phyloP scores from a whole-genome alignment of 2,329 filamentous ascomycete genomes.

The Cucurbitaria berberidis region DNA sequence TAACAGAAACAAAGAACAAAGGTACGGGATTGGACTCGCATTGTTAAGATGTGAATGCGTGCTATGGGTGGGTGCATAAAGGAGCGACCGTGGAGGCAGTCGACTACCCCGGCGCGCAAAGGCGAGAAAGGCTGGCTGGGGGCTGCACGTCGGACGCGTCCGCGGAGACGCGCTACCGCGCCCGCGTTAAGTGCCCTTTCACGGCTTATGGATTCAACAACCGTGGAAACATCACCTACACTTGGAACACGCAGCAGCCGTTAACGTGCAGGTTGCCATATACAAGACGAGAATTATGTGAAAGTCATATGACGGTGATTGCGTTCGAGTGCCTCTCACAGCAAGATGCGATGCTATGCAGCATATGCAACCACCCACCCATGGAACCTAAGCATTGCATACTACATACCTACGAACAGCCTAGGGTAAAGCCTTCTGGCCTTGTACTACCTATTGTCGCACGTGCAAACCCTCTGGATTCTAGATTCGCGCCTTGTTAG shows the following conservation, averaged over 20 bases:
- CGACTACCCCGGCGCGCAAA: constrained; percentile 12
- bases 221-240: background rate
- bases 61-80: constrained; percentile 14
- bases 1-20: constrained; percentile 29
- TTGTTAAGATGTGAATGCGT: constrained; percentile 24
- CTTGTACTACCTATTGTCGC: too few species aligned
- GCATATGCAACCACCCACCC: too few species aligned
- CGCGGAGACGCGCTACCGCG: constrained; percentile 20
- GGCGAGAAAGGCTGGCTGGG: constrained; percentile 19
- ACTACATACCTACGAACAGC: too few species aligned
- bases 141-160: constrained; percentile 7
- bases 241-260: background rate
- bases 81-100: constrained; percentile 18
- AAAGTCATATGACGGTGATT: too few species aligned
- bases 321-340: too few species aligned
- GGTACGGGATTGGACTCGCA: constrained; percentile 27
- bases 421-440: too few species aligned
- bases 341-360: background rate
- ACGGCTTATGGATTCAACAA: constrained; percentile 15
- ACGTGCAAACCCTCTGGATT: background rate
- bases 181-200: constrained; percentile 25
- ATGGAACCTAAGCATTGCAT: too few species aligned
- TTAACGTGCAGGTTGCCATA: background rate
- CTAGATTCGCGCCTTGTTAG: constrained; percentile 2
- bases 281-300: too few species aligned